Evolutionary conservation across 1,139 yeast genomes (phyloP), one percentile per base, ranked within the genome.

Genomic region (Yamadazyma aaseri): DNA sequence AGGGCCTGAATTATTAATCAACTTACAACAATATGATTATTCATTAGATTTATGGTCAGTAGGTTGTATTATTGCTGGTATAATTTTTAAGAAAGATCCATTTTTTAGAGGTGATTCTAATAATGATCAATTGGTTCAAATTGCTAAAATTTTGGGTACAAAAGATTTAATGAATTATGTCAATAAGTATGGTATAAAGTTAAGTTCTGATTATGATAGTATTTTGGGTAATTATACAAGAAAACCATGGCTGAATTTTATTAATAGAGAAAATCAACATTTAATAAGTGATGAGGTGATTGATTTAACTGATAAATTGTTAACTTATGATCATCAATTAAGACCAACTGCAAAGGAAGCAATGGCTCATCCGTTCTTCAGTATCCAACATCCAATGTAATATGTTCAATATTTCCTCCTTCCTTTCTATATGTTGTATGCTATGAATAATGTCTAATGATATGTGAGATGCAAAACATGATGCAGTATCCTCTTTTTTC

Each of bases 311-410:
- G 97, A 90, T 58, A 75, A 81, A 46, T 65, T 94, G 48, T 69
- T 94, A 50, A 76, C 87, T 42, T 94, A 89, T 55, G 98, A 94
- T 56, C 99, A 94, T 56, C 96, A 89, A 56, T 90, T 85, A 56
- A 78, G 99, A 51, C 73, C 90, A 38, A 92, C 98, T 8, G 97
- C 98, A 3, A 75, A 76, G 57, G 97, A 94, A 60, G 97, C 98
- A 15, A 83, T 82, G 78, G 69, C 57, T 17, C 89, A 82, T 62
- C 69, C 73, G 14, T 83, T 74, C 49, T 76, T 76, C 20, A 33
- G 26, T 11, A 86, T 89, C 9, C 32, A 33, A 25, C n/a, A n/a
- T n/a, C n/a, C n/a, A n/a, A n/a, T n/a, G n/a, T n/a, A n/a, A 18
- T 6, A 18, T 18, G 9, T 6, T 9, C 21, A 9, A 18, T 7